A percentile compares a stretch with the other conserved stretches of the same genome.
These are phyloP conservation scores for Cordyceps farinosa DNA, from an alignment of 2,329 filamentous ascomycete species.

Conservation along the genomic window DNA sequence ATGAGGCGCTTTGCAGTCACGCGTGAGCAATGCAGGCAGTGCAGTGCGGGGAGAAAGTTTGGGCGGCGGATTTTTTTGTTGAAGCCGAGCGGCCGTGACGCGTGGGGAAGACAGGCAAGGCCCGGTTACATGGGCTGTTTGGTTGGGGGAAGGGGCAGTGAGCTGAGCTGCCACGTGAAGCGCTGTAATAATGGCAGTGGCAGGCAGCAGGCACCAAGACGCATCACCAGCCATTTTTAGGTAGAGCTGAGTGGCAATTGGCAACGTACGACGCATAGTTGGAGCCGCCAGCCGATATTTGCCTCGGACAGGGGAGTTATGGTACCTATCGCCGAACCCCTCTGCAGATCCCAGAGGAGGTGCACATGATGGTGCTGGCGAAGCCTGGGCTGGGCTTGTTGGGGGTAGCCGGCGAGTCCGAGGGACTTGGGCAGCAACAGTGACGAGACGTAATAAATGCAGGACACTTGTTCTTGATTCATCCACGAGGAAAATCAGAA, in stretches of 20 bases:
- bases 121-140: conserved; percentile 9
- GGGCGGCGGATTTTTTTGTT: conserved; percentile 5
- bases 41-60: not conserved
- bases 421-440: not conserved
- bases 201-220: not conserved
- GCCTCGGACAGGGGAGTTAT: conserved; percentile 7
- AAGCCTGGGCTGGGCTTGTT: not conserved
- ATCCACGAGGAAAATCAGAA: too few species aligned
- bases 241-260: too few species aligned
- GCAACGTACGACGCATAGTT: not conserved
- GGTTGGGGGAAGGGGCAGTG: not conserved
- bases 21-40: not conserved
- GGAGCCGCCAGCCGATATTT: not conserved
- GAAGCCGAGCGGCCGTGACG: conserved; percentile 11
- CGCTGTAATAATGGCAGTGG: not conserved
- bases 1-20: not conserved
- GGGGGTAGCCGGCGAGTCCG: not conserved
- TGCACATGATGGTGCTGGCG: not conserved
- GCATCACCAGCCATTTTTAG: not conserved
- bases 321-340: conserved; percentile 6
- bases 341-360: conserved; percentile 1
- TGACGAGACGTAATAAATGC: too few species aligned
- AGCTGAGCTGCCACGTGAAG: not conserved
- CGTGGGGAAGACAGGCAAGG: not conserved
- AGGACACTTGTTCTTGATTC: too few species aligned